Evolutionary conservation across 352 stramenopile genomes (phyloP).

Genomic region (Phytophthora syringae): DNA sequence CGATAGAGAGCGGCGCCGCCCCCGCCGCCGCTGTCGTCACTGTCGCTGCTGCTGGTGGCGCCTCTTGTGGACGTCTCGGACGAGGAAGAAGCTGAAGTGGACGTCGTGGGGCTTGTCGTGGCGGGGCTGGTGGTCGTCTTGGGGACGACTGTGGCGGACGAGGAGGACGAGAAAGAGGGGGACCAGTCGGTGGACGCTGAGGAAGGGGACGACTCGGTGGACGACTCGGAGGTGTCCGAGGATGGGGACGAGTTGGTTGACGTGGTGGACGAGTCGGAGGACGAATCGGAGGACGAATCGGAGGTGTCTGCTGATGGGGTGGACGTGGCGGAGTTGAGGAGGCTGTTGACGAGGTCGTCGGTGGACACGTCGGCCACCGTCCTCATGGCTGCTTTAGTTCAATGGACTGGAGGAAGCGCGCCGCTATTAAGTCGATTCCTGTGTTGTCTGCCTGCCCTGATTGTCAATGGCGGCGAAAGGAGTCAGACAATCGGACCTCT

Average conservation of each 20-base stretch:
- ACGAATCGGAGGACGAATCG: slow-evolving; percentile 2
- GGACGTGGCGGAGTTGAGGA: slow-evolving; percentile 45
- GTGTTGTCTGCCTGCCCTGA: slow-evolving; percentile 5
- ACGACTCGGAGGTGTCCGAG: neutral
- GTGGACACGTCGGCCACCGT: slow-evolving; percentile 39
- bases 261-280: slow-evolving; percentile 30
- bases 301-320: neutral
- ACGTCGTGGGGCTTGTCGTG: neutral
- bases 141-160: neutral
- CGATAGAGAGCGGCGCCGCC: slow-evolving; percentile 28
- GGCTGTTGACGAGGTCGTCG: slow-evolving; percentile 49
- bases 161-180: neutral
- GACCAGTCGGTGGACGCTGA: slow-evolving; percentile 17
- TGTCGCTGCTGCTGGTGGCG: neutral
- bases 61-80: slow-evolving; percentile 19
- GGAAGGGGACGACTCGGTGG: slow-evolving; percentile 1
- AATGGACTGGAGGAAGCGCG: neutral
- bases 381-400: slow-evolving; percentile 21
- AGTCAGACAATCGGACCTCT: slow-evolving; percentile 24
- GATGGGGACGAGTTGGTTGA: slow-evolving; percentile 17
- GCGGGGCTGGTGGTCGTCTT: neutral
- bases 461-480: slow-evolving; percentile 30
- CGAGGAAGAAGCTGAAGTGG: slow-evolving; percentile 4
- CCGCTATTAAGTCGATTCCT: neutral
- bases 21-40: neutral